Evolutionary conservation across 2,329 filamentous ascomycete genomes (phyloP), one percentile per base, ranked within the genome.

Genomic region (Pseudocercospora fuligena): DNA sequence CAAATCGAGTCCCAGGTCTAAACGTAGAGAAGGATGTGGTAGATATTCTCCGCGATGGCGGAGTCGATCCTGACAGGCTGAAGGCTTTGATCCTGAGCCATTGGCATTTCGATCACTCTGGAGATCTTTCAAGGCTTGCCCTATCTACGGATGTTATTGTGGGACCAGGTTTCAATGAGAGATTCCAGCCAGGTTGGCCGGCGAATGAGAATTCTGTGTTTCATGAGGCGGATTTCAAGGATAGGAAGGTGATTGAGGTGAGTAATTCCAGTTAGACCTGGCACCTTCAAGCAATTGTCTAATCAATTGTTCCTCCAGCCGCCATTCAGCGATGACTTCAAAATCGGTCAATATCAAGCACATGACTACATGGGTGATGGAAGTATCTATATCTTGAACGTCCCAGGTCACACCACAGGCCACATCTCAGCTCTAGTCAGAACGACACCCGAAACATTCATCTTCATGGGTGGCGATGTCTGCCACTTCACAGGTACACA

Each of bases 61-160:
- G 77, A 1, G 69, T 82, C 3, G 63, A 76, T 7, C 66, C 73
- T 1, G 60, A 72, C 1, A 66, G 72, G 0, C 77, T 83, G 36
- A 77, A 81, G 49, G 76, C 78, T 23, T 69, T 82, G 1, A 75
- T 83, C 27, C 78, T 77, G 73, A 82, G 80, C 63, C 83, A 86
- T 68, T 83, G 79, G 69, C 75, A 66, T 60, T 83, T 78, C 73
- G 85, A 88, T 70, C 86, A 88, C 64, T 82, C 81, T 8, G 86
- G 86, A 0, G 82, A 87, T 63, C 78, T 81, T 0, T 79, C 80
- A 0, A 76, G 73, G 0, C 88, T 88, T 58, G 83, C 84, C 0
- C 0, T 70, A 0, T 75, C 70, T 0, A 85, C 84, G 0, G 78
- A 82, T 8, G 70, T 88, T 0, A 70, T 87, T 33, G 84, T 87